These are phyloP conservation scores for Globisporangium solare DNA, from an alignment of 352 stramenopile species.

Conservation along the genomic window DNA sequence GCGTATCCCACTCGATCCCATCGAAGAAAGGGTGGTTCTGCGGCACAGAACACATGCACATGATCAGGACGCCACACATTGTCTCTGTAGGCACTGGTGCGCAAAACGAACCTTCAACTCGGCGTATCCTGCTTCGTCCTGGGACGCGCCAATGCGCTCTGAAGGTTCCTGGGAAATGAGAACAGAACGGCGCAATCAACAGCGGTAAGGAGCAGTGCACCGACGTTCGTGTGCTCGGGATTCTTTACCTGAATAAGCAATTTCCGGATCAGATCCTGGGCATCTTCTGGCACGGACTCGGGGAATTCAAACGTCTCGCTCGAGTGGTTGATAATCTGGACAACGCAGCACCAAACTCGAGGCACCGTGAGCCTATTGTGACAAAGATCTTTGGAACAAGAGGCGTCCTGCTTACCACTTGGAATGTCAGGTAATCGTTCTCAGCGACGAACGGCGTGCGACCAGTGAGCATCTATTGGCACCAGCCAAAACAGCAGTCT, in stretches of 20 bases:
- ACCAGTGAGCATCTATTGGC: slow-evolving; percentile 69
- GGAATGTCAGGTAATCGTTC: slow-evolving; percentile 90
- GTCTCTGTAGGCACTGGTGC: no score
- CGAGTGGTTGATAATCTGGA: slow-evolving; percentile 77
- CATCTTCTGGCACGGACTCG: slow-evolving; percentile 51
- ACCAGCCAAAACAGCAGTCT: neutral
- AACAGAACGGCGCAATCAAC: neutral
- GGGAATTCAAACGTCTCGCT: slow-evolving; percentile 78
- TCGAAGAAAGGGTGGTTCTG: slow-evolving; percentile 80
- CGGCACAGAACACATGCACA: neutral
- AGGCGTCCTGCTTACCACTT: slow-evolving; percentile 45
- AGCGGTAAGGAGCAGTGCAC: neutral
- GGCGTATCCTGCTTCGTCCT: slow-evolving; percentile 58
- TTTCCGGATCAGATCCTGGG: slow-evolving; percentile 67
- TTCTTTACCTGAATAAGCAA: slow-evolving; percentile 59
- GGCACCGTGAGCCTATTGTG: neutral
- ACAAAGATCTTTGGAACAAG: neutral
- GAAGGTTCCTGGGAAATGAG: slow-evolving; percentile 28
- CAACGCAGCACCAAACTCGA: neutral
- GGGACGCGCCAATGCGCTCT: slow-evolving; percentile 64
- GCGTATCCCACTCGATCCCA: slow-evolving; percentile 65
- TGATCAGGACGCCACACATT: no score
- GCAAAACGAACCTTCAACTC: slow-evolving; percentile 59
- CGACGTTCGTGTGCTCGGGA: neutral
- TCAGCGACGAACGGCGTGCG: slow-evolving; percentile 83